Percentiles rank a stretch among this genome's conserved stretches.
phyloP scores from a whole-genome alignment of 345 rosid genomes.

The Dovyalis caffra region DNA sequence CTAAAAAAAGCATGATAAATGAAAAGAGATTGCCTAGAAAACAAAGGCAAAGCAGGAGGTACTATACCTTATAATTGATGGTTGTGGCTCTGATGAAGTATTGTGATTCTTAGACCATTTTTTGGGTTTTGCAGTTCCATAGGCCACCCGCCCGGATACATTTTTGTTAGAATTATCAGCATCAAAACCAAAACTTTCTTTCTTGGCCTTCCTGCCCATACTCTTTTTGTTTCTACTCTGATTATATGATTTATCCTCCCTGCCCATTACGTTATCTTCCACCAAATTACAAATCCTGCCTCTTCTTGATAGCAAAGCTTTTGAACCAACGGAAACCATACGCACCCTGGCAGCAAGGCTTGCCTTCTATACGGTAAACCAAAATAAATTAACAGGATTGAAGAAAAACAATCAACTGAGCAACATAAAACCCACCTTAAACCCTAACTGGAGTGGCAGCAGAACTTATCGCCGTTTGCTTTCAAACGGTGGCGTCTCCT shows the following conservation, averaged over 20 bases:
- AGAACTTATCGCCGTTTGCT: background rate
- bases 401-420: background rate
- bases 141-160: constrained; percentile 24
- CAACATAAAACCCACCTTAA: constrained; percentile 2
- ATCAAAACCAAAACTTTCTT: constrained; percentile 47
- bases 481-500: background rate
- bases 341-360: background rate
- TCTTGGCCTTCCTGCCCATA: constrained; percentile 49
- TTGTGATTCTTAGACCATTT: constrained; percentile 41
- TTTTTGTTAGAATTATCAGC: constrained; percentile 38
- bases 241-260: constrained; percentile 42
- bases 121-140: constrained; percentile 15
- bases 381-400: background rate
- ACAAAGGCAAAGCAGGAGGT: background rate
- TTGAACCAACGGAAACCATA: constrained; percentile 60
- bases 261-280: constrained; percentile 51
- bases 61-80: constrained; percentile 55
- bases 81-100: constrained; percentile 35
- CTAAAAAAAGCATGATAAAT: background rate
- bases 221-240: constrained; percentile 40
- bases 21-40: background rate
- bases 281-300: constrained; percentile 13
- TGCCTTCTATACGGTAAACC: background rate
- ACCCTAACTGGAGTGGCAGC: background rate
- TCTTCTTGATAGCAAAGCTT: constrained; percentile 44